phyloP scores from a whole-genome alignment of 768 basidiomycete species.

The Harrya chromipes region DNA sequence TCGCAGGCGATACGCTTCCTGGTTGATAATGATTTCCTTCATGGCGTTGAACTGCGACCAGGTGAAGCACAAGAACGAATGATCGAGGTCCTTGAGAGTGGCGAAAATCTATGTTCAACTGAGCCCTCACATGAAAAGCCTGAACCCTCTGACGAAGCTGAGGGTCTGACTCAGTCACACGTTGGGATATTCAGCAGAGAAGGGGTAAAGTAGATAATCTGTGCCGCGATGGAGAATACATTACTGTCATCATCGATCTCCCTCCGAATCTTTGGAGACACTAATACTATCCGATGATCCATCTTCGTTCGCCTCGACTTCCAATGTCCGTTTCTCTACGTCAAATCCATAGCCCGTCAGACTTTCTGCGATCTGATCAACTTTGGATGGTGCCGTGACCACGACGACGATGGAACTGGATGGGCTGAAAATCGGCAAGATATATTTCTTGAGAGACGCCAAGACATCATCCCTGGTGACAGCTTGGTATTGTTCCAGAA shows the following conservation, averaged over 20 bases:
- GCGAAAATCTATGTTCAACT: constrained; percentile 2
- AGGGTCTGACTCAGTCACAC: neutral
- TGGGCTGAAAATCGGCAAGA: constrained; percentile 82
- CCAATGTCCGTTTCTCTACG: constrained; percentile 68
- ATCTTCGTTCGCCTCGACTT: constrained; percentile 54
- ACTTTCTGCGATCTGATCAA: constrained; percentile 63
- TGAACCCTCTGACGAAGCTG: neutral
- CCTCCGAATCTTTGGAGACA: constrained; percentile 31
- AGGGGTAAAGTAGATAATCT: neutral
- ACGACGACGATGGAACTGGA: constrained; percentile 75
- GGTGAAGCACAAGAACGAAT: constrained; percentile 66
- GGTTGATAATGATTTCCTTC: constrained; percentile 85
- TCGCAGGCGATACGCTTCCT: constrained; percentile 91
- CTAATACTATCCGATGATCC: constrained; percentile 32
- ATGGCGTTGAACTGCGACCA: constrained; percentile 72
- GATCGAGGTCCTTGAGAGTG: constrained; percentile 55
- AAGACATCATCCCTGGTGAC: constrained; percentile 80
- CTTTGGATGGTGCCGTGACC: constrained; percentile 80
- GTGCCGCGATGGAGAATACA: neutral
- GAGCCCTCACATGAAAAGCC: neutral
- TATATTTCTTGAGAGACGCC: constrained; percentile 61
- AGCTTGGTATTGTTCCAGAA: constrained; percentile 77
- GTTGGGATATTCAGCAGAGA: neutral
- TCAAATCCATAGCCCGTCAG: constrained; percentile 70
- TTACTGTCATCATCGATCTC: constrained; percentile 6